Evolutionary conservation across 1,284 basidiomycete species (phyloP).

Genomic region (Neolentinus lepideus): DNA sequence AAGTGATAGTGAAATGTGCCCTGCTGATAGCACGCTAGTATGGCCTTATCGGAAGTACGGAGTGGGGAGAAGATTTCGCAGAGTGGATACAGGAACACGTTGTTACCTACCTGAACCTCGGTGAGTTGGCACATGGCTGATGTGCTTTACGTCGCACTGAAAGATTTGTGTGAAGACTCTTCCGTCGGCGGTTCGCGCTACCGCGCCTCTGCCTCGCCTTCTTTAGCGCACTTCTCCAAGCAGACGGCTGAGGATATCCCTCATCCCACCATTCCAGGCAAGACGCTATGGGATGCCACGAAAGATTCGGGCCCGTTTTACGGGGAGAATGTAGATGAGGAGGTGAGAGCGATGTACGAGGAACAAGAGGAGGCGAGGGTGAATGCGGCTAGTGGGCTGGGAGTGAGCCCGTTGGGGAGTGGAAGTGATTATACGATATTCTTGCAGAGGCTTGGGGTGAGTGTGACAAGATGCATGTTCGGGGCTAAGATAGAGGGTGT

Average conservation of each 20-base stretch:
- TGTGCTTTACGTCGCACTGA: neutral
- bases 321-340: conserved; percentile 20
- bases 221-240: conserved; percentile 71
- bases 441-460: conserved; percentile 51
- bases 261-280: conserved; percentile 50
- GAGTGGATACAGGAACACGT: conserved; percentile 73
- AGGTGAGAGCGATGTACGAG: conserved; percentile 20
- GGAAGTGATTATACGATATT: conserved; percentile 84
- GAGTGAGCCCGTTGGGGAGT: conserved; percentile 38
- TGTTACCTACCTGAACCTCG: conserved; percentile 86
- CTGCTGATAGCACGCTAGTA: conserved; percentile 41
- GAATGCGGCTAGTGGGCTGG: conserved; percentile 17
- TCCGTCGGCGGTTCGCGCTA: conserved; percentile 68
- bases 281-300: conserved; percentile 62
- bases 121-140: conserved; percentile 27
- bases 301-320: conserved; percentile 48
- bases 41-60: conserved; percentile 82
- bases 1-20: too few relatives aligned
- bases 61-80: conserved; percentile 87
- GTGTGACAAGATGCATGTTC: conserved; percentile 8
- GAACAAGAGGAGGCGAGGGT: conserved; percentile 15
- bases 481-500: too few relatives aligned
- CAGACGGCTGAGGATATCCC: conserved; percentile 59
- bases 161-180: conserved; percentile 33
- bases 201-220: conserved; percentile 54